Conservation (phyloP, 2,329 filamentous ascomycete genomes). For the Cordyceps pruinosa region DNA sequence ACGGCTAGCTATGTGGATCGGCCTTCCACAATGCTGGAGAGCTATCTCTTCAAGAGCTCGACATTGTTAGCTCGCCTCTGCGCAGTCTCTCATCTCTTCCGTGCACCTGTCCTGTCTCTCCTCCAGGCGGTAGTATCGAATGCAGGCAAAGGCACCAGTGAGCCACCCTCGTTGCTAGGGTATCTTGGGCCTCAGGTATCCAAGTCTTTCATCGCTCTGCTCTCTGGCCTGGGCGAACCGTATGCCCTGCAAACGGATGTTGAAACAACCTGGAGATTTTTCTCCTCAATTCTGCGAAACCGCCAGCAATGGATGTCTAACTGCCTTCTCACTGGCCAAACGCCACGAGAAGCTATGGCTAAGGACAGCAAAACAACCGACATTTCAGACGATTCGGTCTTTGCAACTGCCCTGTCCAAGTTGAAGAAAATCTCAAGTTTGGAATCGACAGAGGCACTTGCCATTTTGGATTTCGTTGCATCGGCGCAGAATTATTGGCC, state of each 20-base stretch:
- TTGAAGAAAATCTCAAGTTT: slow-evolving; percentile 60
- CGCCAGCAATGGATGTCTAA: slow-evolving; percentile 96
- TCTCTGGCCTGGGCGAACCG: slow-evolving; percentile 72
- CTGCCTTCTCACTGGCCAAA: slow-evolving; percentile 81
- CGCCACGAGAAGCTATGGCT: slow-evolving; percentile 68
- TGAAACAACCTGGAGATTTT: slow-evolving; percentile 72
- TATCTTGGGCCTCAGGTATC: slow-evolving; percentile 78
- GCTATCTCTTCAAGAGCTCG: slow-evolving; percentile 72
- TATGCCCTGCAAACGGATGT: slow-evolving; percentile 59
- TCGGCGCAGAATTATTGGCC: slow-evolving; percentile 92
- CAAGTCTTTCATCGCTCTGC: slow-evolving; percentile 72
- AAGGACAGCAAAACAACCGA: slow-evolving; percentile 45
- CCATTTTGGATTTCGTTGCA: slow-evolving; percentile 79
- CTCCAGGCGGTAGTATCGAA: slow-evolving; percentile 67
- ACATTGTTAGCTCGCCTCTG: slow-evolving; percentile 72
- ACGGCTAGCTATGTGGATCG: slow-evolving; percentile 58
- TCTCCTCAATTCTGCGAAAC: slow-evolving; percentile 78
- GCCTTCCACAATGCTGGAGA: slow-evolving; percentile 61
- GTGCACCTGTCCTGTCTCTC: slow-evolving; percentile 57
- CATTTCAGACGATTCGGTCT: slow-evolving; percentile 53
- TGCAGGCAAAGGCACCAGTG: slow-evolving; percentile 57
- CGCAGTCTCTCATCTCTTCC: slow-evolving; percentile 60
- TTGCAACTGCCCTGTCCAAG: slow-evolving; percentile 65
- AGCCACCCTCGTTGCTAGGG: slow-evolving; percentile 89
- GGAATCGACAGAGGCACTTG: slow-evolving; percentile 58